Percentiles rank a stretch among this genome's conserved stretches.
phyloP scores from a whole-genome alignment of 2,329 filamentous ascomycete species.

The Aspergillus bombycis region DNA sequence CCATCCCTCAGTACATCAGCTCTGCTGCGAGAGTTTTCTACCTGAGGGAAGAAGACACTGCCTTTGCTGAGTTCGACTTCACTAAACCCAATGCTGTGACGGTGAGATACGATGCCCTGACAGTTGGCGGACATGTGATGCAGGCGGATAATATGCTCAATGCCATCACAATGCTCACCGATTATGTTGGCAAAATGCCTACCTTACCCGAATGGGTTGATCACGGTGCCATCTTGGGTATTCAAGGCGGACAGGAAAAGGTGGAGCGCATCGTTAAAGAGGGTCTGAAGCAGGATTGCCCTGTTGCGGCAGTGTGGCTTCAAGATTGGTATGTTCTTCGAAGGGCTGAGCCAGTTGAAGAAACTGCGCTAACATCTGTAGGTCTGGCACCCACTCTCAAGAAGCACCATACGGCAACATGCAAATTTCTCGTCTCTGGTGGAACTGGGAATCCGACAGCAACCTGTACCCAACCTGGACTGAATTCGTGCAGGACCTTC shows the following conservation, averaged over 20 bases:
- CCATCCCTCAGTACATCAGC: conserved; percentile 27
- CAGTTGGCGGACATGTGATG: conserved; percentile 13
- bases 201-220: conserved; percentile 33
- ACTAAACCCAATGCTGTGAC: conserved; percentile 8
- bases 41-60: conserved; percentile 31
- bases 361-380: conserved; percentile 20
- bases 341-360: too few relatives aligned
- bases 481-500: conserved; percentile 38
- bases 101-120: neutral
- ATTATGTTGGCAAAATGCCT: conserved; percentile 39
- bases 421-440: conserved; percentile 42
- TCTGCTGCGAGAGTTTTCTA: conserved; percentile 31
- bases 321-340: neutral
- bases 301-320: neutral
- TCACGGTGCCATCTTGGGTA: conserved; percentile 29
- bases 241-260: neutral
- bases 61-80: conserved; percentile 38
- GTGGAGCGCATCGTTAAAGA: neutral
- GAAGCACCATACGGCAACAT: conserved; percentile 34
- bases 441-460: conserved; percentile 44
- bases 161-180: conserved; percentile 36
- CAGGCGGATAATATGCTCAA: conserved; percentile 24
- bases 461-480: conserved; percentile 39
- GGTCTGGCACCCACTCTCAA: conserved; percentile 40
- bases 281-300: neutral